These are phyloP conservation scores for Haematococcus lacustris DNA, from an alignment of 139 green algal species.

Conservation along the genomic window DNA sequence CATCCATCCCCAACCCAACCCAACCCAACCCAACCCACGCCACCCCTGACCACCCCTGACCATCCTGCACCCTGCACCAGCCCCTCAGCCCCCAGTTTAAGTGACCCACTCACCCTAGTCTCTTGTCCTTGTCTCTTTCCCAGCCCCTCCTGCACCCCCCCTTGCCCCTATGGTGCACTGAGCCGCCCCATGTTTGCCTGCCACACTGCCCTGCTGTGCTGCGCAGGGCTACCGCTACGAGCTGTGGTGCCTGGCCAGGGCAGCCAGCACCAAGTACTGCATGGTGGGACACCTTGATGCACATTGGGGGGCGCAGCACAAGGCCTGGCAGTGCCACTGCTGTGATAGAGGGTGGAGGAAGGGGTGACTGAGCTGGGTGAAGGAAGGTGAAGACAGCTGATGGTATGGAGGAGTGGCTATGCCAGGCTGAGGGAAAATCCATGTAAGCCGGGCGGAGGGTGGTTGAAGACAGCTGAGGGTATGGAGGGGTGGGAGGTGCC, in stretches of 20 bases:
- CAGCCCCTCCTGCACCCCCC: not conserved
- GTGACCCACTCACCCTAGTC: not conserved
- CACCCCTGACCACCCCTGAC: too few species aligned
- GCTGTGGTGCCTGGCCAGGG: slow-evolving; percentile 85
- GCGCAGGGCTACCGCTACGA: slow-evolving; percentile 76
- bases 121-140: not conserved
- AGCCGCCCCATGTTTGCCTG: not conserved
- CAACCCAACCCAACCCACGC: not conserved
- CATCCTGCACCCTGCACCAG: not conserved
- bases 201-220: not conserved
- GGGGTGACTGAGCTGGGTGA: not conserved
- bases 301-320: not conserved
- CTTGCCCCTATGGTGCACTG: not conserved
- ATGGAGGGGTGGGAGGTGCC: too few species aligned
- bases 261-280: slow-evolving; percentile 75
- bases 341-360: not conserved
- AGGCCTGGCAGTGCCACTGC: not conserved
- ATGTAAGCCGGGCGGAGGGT: not conserved
- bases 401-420: not conserved
- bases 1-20: not conserved
- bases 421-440: not conserved
- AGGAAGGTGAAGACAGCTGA: not conserved
- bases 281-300: slow-evolving; percentile 34
- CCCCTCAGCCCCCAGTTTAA: not conserved
- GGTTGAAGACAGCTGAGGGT: not conserved